Base-by-base conservation (phyloP, 805 yeast species). In the Suhomyces canberraensis region DNA sequence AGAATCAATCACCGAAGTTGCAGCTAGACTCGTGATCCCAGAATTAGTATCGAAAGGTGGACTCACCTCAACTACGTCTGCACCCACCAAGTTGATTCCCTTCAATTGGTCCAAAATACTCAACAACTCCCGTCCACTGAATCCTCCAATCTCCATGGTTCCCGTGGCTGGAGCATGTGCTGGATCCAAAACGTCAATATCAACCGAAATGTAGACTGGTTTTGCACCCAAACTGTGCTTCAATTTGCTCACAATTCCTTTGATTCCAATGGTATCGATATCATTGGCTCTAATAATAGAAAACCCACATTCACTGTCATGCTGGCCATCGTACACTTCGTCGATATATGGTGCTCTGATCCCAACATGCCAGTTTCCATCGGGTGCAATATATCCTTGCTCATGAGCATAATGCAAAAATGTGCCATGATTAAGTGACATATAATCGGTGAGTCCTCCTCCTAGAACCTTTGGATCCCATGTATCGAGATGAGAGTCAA, bases 151-250 rank as follows among this genome's bases (percentile, higher is more conserved):
- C 52, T 84, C 93, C 47, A 81, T 75, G 3, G 93, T 84, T 8
- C 93, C 93, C 0, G 91, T 83, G 1, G 85, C 90, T 11, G 90
- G 85, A 3, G 87, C 87, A 34, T 69, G 62, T 4, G 84, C 78
- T 0, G 89, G 89, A 51, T 84, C 93, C 41, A 84, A 65, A 2
- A 80, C 84, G 52, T 81, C 88, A 31, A 78, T 71, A 54, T 73
- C 77, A 22, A 72, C 66, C 0, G 73, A 58, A 4, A 73, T 53
- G 46, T 73, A 72, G 2, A 69, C 76, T 1, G 75, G 75, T 11
- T 52, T 42, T 30, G 47, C 40, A 2, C 71, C 70, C 0, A 73
- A 65, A 2, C 56, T 44, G 4, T 54, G 41, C 33, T 58, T 65
- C 17, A 75, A 54, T 14, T 47, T 49, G 11, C 52, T 45, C 7